Base-by-base conservation (phyloP, 2,329 filamentous ascomycete species). In the Calonectria pseudoreteaudii region DNA sequence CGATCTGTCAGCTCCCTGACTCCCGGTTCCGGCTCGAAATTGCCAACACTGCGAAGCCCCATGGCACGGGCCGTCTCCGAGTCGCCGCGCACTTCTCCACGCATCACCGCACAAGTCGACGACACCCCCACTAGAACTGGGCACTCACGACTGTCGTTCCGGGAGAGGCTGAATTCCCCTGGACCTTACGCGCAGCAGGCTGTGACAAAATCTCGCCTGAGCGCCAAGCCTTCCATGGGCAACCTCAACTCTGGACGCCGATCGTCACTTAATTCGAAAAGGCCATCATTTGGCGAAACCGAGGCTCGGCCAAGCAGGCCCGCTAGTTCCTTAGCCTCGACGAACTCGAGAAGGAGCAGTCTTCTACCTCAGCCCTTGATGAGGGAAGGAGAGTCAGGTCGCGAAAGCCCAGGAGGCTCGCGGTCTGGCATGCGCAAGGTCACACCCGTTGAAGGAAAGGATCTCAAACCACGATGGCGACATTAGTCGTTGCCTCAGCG, bases 251-350 rank as follows among this genome's bases (percentile, higher is more conserved):
- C 83, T 50, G 87, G 85, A 68, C 87, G 91, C 26, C 87, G 90
- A 36, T 85, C 87, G 8, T 92, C 90, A 0, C 81, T 91, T 31
- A 90, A 91, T 69, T 88, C 89, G 3, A 84, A 86, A 20, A 79
- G 80, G 49, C 81, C 86, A 73, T 80, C 84, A 73, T 73, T 81
- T 70, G 71, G 76, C 13, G 79, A 81, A 18, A 81, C 79, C 36
- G 81, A 83, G 74, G 69, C 80, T 78, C 78, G 75, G 74, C 30
- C 82, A 77, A 78, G 83, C 81, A 87, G 91, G 36, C 88, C 91
- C 14, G 88, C 88, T 53, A 93, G 90, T 80, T 92, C 91, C 4
- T 79, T 93, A 56, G 88, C 90, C 9, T 83, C 84, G 3, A 79
- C 83, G 13, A 65, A 65, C 26, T 86, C 84, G 71, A 85, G 90